These are phyloP conservation scores for Auriscalpium vulgare DNA, from an alignment of 768 basidiomycete species.

Conservation along the genomic window DNA sequence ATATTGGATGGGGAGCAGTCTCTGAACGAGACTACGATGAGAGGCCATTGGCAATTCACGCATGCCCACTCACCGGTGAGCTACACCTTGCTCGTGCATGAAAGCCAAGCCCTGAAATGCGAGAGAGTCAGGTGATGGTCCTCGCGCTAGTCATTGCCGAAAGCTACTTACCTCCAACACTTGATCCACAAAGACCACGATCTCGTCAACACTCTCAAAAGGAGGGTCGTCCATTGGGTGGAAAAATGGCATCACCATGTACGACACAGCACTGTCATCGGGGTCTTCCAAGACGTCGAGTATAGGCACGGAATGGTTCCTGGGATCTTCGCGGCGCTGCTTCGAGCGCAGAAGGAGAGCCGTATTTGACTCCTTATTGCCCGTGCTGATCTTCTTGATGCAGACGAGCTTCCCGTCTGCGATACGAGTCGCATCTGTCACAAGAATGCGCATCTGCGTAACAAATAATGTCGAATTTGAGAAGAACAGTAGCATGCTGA, in stretches of 20 bases:
- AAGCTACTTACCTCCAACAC: constrained; percentile 4
- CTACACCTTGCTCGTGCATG: constrained; percentile 12
- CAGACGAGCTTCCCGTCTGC: constrained; percentile 21
- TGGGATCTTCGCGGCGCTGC: background rate
- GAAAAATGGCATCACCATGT: constrained; percentile 13
- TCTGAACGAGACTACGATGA: background rate
- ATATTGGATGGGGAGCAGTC: constrained; percentile 2
- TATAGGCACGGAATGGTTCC: constrained; percentile 10
- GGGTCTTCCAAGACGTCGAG: constrained; percentile 6
- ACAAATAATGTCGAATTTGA: no score
- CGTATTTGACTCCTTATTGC: constrained; percentile 12
- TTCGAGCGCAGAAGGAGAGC: constrained; percentile 4
- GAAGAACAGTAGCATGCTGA: no score
- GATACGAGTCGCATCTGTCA: constrained; percentile 25
- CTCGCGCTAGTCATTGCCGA: background rate
- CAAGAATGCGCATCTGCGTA: background rate
- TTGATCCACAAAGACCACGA: constrained; percentile 10
- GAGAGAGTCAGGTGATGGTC: background rate
- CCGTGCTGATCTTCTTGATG: constrained; percentile 21
- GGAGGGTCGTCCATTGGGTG: background rate
- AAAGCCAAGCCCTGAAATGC: constrained; percentile 7
- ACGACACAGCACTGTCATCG: background rate
- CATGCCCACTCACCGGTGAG: constrained; percentile 9
- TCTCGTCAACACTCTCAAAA: background rate
- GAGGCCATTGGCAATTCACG: background rate